Conservation (phyloP, 2,329 filamentous ascomycete species). For the Verticillium nubilum region DNA sequence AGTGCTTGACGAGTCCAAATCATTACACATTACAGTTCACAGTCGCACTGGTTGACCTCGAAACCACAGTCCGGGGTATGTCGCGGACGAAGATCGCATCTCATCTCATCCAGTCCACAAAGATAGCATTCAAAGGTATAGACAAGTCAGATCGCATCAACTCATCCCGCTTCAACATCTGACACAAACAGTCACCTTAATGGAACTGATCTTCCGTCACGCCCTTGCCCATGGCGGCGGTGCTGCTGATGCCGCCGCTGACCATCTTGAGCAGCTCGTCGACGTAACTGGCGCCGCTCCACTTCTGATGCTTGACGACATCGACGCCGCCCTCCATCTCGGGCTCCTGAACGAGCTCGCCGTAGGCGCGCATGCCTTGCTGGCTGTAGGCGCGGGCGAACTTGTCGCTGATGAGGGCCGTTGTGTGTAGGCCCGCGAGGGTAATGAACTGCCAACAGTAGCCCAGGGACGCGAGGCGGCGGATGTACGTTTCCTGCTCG, state of each 20-base stretch:
- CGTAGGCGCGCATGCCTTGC: constrained; percentile 92
- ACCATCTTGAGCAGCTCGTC: constrained; percentile 98
- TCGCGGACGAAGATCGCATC: no score
- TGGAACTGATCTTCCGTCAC: constrained; percentile 98
- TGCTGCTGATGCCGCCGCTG: constrained; percentile 83
- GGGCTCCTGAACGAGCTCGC: constrained; percentile 94
- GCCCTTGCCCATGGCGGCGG: constrained; percentile 93
- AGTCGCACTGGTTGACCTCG: no score
- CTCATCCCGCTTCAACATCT: neutral
- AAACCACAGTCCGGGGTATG: no score
- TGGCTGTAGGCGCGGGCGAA: constrained; percentile 79
- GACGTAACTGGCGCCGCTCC: constrained; percentile 91
- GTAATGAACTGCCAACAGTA: constrained; percentile 99
- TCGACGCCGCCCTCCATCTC: constrained; percentile 89
- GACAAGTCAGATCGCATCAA: neutral
- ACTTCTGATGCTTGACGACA: constrained; percentile 98
- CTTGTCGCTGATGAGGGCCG: constrained; percentile 82
- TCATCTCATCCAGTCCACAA: neutral
- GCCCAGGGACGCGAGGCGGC: constrained; percentile 75
- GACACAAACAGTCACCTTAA: constrained; percentile 1
- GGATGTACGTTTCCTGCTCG: constrained; percentile 97
- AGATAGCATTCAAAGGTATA: neutral
- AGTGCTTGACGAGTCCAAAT: no score
- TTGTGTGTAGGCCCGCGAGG: constrained; percentile 93
- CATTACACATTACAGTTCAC: no score